Base-by-base conservation (phyloP, 2,329 filamentous ascomycete species). In the Aspergillus tanneri region DNA sequence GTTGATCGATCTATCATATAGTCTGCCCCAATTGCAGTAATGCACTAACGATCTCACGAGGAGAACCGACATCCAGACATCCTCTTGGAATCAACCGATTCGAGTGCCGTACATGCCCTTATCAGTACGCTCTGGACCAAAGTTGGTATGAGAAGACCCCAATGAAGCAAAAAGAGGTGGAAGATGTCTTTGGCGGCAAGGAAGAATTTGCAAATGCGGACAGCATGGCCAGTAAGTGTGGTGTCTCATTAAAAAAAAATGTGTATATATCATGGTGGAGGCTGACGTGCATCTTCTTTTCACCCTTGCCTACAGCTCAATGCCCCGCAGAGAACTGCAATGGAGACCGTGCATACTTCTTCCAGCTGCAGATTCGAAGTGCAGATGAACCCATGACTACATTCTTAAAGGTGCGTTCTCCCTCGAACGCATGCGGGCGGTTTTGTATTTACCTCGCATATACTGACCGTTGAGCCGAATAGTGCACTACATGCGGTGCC, bases 341-440 rank as follows among this genome's bases (percentile, higher is more conserved):
- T 64, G 90, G 90, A 54, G 80, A 83, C 52, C 84, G 90, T 74
- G 93, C 93, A 3, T 95, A 91, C 55, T 97, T 92, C 76, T 95
- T 91, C 77, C 90, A 96, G 77, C 84, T 97, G 60, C 93, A 99
- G 79, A 97, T 97, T 73, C 85, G 93, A 60, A 95, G 90, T 77
- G 93, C 93, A 43, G 93, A 99, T 74, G 93, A 99, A 78, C 93
- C 93, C 52, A 96, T 96, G 88, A 99, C 93, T 58, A 92, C 85
- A 52, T 97, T 97, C 72, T 95, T 86, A 74, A 93, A 90, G 82
- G 87, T 89, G 64, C 46, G 72, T 63, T 42, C 35, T 24, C 37
- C 34, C 43, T 42, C 48, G 25, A 21, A 45, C 44, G 52, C 55
- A 49, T 47, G 43, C 57, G 50, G 45, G 46, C 37, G 36, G 41